Conservation (phyloP, 108 stramenopile species). For the Skeletonema tropicum region DNA sequence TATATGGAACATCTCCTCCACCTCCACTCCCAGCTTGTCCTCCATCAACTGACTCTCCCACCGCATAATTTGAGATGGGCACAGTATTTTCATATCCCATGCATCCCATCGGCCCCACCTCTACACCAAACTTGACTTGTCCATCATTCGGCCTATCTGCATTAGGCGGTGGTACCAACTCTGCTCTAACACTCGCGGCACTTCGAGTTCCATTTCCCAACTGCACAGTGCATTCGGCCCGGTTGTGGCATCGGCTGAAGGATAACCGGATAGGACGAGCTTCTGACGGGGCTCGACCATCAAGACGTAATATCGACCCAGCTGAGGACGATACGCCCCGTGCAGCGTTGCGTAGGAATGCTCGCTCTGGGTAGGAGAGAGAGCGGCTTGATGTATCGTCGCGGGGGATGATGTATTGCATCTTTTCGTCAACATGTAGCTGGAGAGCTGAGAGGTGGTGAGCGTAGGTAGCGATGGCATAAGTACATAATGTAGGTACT, state of each 20-base stretch:
- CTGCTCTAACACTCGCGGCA: constrained; percentile 55
- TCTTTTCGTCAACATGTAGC: neutral
- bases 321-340: constrained; percentile 16
- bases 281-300: constrained; percentile 70
- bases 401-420: constrained; percentile 58
- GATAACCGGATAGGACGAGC: constrained; percentile 70
- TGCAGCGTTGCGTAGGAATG: constrained; percentile 71
- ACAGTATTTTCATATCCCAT: constrained; percentile 66
- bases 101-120: constrained; percentile 87
- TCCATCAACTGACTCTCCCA: constrained; percentile 44
- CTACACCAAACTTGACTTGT: constrained; percentile 78
- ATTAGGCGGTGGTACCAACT: constrained; percentile 79
- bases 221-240: constrained; percentile 76
- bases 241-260: constrained; percentile 70
- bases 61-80: constrained; percentile 48
- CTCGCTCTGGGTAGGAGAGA: constrained; percentile 70
- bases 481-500: no score
- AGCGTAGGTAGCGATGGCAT: no score
- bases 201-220: constrained; percentile 72
- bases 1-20: constrained; percentile 45
- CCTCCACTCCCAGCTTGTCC: constrained; percentile 34
- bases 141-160: constrained; percentile 92
- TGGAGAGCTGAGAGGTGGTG: no score
- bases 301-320: constrained; percentile 53
- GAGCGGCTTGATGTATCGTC: constrained; percentile 63